Evolutionary conservation across 2,329 filamentous ascomycete species (phyloP).

Genomic region (Trichoderma atroviride): DNA sequence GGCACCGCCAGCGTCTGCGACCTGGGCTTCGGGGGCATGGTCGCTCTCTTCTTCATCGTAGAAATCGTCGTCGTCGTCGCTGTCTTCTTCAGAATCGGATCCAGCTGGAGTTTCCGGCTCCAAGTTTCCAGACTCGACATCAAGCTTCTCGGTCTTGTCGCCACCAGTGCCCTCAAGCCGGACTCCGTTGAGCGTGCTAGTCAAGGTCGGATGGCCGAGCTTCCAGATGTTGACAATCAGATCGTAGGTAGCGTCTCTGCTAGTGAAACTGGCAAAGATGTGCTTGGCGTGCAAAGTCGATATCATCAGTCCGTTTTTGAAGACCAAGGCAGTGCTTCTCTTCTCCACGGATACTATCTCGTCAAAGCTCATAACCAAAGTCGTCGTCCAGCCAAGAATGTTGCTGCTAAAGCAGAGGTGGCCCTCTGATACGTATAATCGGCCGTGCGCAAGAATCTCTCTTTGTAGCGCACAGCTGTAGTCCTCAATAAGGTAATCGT

Average conservation of each 20-base stretch:
- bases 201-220: conserved; percentile 87
- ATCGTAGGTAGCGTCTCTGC: conserved; percentile 94
- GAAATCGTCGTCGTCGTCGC: conserved; percentile 70
- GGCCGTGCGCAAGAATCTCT: conserved; percentile 91
- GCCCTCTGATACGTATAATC: conserved; percentile 94
- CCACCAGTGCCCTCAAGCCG: conserved; percentile 78
- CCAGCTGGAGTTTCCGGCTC: conserved; percentile 52
- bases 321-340: conserved; percentile 90
- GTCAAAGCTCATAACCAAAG: conserved; percentile 96
- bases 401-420: conserved; percentile 99
- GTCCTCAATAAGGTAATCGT: conserved; percentile 97
- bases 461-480: conserved; percentile 96
- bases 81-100: conserved; percentile 61
- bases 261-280: conserved; percentile 92
- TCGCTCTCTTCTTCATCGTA: conserved; percentile 81
- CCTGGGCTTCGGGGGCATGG: conserved; percentile 65
- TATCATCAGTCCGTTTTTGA: conserved; percentile 97
- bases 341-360: conserved; percentile 97
- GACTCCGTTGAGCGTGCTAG: conserved; percentile 89
- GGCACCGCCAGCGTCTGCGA: conserved; percentile 44
- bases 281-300: conserved; percentile 94
- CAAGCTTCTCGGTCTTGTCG: conserved; percentile 87
- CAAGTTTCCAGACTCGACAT: conserved; percentile 46
- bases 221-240: conserved; percentile 98
- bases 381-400: conserved; percentile 97